Conservation (phyloP, 1,139 yeast species). For the Candida albicans region DNA sequence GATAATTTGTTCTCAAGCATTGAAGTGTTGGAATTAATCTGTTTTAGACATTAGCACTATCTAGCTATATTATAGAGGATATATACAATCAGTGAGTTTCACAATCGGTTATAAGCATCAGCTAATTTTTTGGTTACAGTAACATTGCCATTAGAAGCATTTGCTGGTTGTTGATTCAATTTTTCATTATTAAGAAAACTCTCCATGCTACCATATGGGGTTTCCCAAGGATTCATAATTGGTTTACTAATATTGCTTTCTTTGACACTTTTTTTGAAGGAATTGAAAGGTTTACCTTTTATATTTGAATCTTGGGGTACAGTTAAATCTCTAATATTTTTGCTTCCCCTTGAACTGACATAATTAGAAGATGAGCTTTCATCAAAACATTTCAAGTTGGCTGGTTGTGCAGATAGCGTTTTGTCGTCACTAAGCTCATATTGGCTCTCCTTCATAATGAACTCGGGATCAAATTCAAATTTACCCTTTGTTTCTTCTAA, state of each 20-base stretch:
- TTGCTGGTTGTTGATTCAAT: not conserved
- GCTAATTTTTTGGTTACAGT: too few relatives aligned
- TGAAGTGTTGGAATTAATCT: too few relatives aligned
- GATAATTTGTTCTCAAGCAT: too few relatives aligned
- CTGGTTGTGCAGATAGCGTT: slow-evolving; percentile 1
- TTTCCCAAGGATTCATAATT: not conserved
- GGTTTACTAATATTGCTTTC: not conserved
- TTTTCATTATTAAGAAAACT: not conserved
- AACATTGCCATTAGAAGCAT: too few relatives aligned
- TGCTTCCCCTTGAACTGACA: not conserved
- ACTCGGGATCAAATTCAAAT: slow-evolving; percentile 7
- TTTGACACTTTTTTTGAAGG: not conserved
- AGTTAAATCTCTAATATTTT: not conserved
- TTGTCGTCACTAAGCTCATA: slow-evolving; percentile 4
- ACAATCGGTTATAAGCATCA: too few relatives aligned
- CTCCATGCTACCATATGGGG: not conserved
- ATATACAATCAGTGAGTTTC: too few relatives aligned
- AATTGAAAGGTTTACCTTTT: not conserved
- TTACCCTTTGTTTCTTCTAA: slow-evolving; percentile 47
- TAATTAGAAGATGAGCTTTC: not conserved
- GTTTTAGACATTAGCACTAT: too few relatives aligned
- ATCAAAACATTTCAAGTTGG: not conserved
- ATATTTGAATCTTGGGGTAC: not conserved
- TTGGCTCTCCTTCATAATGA: slow-evolving; percentile 6
- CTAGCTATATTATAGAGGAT: too few relatives aligned